Evolutionary conservation across 371 early-diverging fungal species (phyloP), one percentile per base, ranked within the genome.

Genomic region (Batrachochytrium dendrobatidis): DNA sequence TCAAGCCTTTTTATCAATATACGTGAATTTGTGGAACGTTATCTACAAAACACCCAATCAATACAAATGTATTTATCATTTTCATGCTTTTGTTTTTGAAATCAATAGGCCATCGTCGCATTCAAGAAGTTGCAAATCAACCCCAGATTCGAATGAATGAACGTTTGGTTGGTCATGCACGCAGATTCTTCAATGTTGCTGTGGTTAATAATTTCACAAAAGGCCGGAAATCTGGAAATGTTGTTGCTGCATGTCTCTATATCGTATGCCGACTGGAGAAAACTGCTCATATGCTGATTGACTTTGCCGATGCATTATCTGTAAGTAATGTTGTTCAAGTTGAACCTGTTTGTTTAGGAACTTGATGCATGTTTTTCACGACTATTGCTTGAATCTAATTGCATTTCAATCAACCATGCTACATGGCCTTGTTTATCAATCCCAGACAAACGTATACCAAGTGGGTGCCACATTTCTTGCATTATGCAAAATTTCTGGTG

Each of bases 241-340:
- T 98, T 17, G 88, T 90, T 2, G 90, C 96, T 18, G 96, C 94
- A 8, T 99, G 99, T 68, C 81, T 99, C 3, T 99, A 99, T 63
- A 90, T 96, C 50, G 91, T 90, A 22, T 98, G 98, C 71, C 81
- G 99, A 62, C 78, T 77, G 54, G 92, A 98, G 66, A 86, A 89
- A 61, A 91, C 89, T 10, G 77, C 87, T 12, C 92, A 94, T 65
- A 90, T 99, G 92, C 76, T 99, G 56, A 98, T 99, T 55, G 99
- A 99, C 70, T 99, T 99, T 67, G 84, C 96, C 0, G 98, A 95
- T 65, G 70, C 90, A 1, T 69, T 98, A 26, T 83, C 49, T 28
- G 61, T 61, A 25, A 10, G 49, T 4, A 7, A 35, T 29, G 20
- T 1, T 32, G 6, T 34, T 86, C 60, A 57, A 55, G 56, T 73